Conservation (phyloP, 2,329 filamentous ascomycete species). For the Aaosphaeria arxii region DNA sequence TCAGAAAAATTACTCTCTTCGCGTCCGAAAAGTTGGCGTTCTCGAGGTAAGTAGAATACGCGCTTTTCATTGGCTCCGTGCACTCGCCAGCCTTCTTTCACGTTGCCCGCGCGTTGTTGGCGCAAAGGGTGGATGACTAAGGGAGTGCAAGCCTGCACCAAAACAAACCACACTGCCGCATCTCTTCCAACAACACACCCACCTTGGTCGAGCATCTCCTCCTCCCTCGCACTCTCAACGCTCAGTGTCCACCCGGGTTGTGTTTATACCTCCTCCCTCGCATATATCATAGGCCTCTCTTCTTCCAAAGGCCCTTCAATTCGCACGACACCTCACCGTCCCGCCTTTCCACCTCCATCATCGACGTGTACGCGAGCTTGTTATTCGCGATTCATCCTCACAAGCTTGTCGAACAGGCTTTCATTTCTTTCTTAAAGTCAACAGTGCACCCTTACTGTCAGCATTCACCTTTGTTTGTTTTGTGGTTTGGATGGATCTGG, state of each 20-base stretch:
- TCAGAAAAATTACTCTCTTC: no score
- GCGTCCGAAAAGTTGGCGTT: no score
- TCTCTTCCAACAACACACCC: conserved; percentile 29
- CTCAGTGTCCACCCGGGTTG: conserved; percentile 18
- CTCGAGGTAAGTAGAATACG: conserved; percentile 26
- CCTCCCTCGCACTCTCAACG: conserved; percentile 8
- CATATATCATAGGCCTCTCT: conserved; percentile 15
- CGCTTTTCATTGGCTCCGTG: conserved; percentile 29
- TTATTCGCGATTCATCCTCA: conserved; percentile 22
- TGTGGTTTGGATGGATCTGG: no score
- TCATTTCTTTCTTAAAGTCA: conserved; percentile 10
- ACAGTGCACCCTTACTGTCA: conserved; percentile 14
- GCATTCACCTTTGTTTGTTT: conserved; percentile 9
- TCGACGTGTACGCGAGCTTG: conserved; percentile 29
- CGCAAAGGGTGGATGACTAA: conserved; percentile 23
- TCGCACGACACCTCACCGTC: conserved; percentile 32
- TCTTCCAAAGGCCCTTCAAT: conserved; percentile 22
- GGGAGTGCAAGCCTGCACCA: conserved; percentile 16
- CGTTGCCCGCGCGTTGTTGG: conserved; percentile 21
- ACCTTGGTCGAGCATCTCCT: conserved; percentile 30
- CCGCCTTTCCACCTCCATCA: conserved; percentile 21
- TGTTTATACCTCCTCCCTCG: conserved; percentile 24
- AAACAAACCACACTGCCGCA: conserved; percentile 34
- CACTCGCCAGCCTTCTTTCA: conserved; percentile 31
- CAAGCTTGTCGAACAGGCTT: conserved; percentile 19